Evolutionary conservation across 2,329 filamentous ascomycete genomes (phyloP), one percentile per base, ranked within the genome.

Genomic region (Aspergillus fumigatus): DNA sequence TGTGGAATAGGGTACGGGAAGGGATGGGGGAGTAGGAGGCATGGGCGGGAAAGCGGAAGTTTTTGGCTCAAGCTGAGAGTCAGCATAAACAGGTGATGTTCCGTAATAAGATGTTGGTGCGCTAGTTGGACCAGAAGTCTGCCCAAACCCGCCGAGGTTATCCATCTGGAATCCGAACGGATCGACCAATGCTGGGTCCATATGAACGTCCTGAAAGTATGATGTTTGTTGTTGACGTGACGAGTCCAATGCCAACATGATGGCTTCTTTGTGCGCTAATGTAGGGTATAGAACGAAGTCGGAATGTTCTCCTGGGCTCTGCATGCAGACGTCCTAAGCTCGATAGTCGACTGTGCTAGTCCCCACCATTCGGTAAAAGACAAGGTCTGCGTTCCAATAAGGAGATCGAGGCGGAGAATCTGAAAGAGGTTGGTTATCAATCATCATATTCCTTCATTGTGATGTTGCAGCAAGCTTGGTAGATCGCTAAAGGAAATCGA

Each of bases 191-290:
- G 61, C 62, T 21, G 69, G 60, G 52, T 73, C 71, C 61, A 74
- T 68, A n/a, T 67, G 59, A 61, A 67, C 66, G 23, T 65, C 63
- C 19, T 69, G 66, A 59, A 68, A 69, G 59, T 67, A 73, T 50
- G 66, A 50, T 32, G 60, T 51, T 49, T 70, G 67, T 38, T 69
- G 71, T 51, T 67, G 64, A 58, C 69, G 61, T 56, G 68, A 62
- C 29, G 67, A 58, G 55, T 74, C 70, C 23, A 73, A 27, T n/a
- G 70, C 69, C 52, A 74, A 57, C 70, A 73, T 74, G 47, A 55
- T 57, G 61, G 48, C 41, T 35, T 58, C 49, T 56, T 55, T 32
- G 38, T 50, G 50, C 41, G 51, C 52, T 54, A 57, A 56, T 11
- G 55, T 41, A 48, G 59, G 59, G 38, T 59, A 66, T 14, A 65